Evolutionary conservation across 2,329 filamentous ascomycete genomes (phyloP).

Genomic region (Penicillium sp.): DNA sequence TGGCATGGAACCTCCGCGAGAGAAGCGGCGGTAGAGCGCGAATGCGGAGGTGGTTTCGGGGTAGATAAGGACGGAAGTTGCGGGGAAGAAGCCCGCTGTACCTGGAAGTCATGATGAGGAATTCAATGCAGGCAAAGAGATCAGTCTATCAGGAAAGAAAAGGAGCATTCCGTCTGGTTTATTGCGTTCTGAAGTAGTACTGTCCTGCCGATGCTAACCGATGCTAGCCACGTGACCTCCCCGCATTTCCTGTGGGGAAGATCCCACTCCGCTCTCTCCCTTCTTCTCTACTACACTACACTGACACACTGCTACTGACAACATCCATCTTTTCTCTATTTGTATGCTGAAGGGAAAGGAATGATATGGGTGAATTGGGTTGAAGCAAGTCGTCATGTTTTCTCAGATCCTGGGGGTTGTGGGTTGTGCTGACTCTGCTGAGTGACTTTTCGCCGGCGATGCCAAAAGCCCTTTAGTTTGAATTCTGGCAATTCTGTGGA

Average conservation of each 20-base stretch:
- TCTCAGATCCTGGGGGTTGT: too few relatives aligned
- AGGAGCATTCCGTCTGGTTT: conserved; percentile 20
- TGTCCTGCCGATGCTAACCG: conserved; percentile 26
- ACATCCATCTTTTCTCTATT: too few relatives aligned
- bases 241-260: conserved; percentile 12
- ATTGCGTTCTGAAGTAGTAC: conserved; percentile 6
- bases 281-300: too few relatives aligned
- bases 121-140: not conserved
- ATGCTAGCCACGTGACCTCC: conserved; percentile 24
- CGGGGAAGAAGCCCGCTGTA: conserved; percentile 32
- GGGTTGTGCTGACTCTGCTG: too few relatives aligned
- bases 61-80: conserved; percentile 28
- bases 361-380: too few relatives aligned
- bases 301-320: too few relatives aligned
- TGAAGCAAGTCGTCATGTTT: too few relatives aligned
- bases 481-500: too few relatives aligned
- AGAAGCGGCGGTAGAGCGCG: conserved; percentile 22
- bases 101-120: conserved; percentile 32
- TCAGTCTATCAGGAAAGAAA: conserved; percentile 3
- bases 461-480: too few relatives aligned
- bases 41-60: conserved; percentile 29
- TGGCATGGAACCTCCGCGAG: conserved; percentile 39
- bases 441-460: too few relatives aligned
- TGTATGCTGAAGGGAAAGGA: too few relatives aligned
- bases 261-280: too few relatives aligned